Conservation (phyloP, 208 protist species). For the Zelonia costaricensis region DNA sequence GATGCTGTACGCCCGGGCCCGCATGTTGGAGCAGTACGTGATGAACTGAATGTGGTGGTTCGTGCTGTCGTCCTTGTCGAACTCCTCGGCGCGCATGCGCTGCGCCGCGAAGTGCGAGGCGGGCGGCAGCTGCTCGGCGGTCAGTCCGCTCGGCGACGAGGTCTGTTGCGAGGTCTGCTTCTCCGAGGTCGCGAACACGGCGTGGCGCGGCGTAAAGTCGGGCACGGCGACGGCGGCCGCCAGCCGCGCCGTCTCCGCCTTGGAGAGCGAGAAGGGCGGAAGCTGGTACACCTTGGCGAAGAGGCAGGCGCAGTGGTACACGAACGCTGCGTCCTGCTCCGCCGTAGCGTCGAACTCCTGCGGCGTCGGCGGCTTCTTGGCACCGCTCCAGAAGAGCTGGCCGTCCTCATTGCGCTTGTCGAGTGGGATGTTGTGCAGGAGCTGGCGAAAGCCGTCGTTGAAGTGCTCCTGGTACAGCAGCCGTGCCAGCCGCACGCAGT, state of each 20-base stretch:
- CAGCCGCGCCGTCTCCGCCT: slow-evolving; percentile 40
- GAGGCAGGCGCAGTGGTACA: slow-evolving; percentile 82
- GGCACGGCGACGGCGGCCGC: slow-evolving; percentile 51
- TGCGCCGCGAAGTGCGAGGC: slow-evolving; percentile 35
- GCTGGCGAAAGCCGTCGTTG: slow-evolving; percentile 94
- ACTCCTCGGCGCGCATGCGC: slow-evolving; percentile 70
- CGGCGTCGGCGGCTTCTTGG: slow-evolving; percentile 89
- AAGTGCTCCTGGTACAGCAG: slow-evolving; percentile 96
- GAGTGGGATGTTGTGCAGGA: slow-evolving; percentile 98
- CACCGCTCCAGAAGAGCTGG: slow-evolving; percentile 92
- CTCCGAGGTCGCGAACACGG: slow-evolving; percentile 78
- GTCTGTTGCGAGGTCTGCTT: slow-evolving; percentile 53
- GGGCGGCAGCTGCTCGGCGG: slow-evolving; percentile 49
- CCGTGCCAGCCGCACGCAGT: slow-evolving; percentile 96
- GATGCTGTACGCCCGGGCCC: slow-evolving; percentile 94
- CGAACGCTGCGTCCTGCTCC: slow-evolving; percentile 66
- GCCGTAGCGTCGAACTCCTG: slow-evolving; percentile 61
- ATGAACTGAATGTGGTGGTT: slow-evolving; percentile 96
- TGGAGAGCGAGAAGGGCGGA: slow-evolving; percentile 30
- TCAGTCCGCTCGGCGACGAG: slow-evolving; percentile 36
- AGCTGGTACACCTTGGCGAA: slow-evolving; percentile 72
- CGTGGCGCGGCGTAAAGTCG: slow-evolving; percentile 66
- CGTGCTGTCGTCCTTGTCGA: slow-evolving; percentile 95
- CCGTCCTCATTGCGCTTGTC: slow-evolving; percentile 94
- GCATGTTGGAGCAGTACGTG: slow-evolving; percentile 88